Percentiles rank a stretch among this genome's conserved stretches.
These are phyloP conservation scores for Nicotiana undulata DNA, from an alignment of 257 asterid species.

Conservation along the genomic window DNA sequence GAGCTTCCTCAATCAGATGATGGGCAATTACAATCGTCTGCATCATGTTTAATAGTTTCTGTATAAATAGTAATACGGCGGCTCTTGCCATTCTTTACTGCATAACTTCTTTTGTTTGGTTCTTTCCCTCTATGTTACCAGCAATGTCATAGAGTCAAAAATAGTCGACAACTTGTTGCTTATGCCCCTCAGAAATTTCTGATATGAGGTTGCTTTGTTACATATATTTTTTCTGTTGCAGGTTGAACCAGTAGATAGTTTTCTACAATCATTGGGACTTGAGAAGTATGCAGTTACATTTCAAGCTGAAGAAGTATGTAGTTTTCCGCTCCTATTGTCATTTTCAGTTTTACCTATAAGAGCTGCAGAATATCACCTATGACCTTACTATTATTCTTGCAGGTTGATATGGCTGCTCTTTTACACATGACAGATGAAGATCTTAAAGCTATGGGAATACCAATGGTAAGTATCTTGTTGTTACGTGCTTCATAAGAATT, in stretches of 20 bases:
- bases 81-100: not conserved
- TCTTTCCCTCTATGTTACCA: not conserved
- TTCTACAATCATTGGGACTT: conserved; percentile 75
- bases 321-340: not conserved
- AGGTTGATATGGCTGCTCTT: conserved; percentile 96
- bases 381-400: conserved; percentile 12
- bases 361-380: conserved; percentile 3
- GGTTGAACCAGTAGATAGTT: conserved; percentile 72
- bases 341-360: conserved; percentile 1
- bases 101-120: not conserved
- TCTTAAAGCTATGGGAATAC: conserved; percentile 93
- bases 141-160: not conserved
- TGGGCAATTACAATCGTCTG: not conserved
- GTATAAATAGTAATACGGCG: not conserved
- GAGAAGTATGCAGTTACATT: conserved; percentile 74
- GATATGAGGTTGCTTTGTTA: not conserved
- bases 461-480: conserved; percentile 45
- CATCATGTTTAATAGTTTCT: not conserved
- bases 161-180: not conserved
- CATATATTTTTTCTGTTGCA: conserved; percentile 22
- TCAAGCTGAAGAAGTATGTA: conserved; percentile 93
- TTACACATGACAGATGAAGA: conserved; percentile 93
- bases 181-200: not conserved
- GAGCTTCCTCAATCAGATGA: not conserved
- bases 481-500: not conserved